Evolutionary conservation across 306 rosid species (phyloP).

Genomic region (Neltuma alba): DNA sequence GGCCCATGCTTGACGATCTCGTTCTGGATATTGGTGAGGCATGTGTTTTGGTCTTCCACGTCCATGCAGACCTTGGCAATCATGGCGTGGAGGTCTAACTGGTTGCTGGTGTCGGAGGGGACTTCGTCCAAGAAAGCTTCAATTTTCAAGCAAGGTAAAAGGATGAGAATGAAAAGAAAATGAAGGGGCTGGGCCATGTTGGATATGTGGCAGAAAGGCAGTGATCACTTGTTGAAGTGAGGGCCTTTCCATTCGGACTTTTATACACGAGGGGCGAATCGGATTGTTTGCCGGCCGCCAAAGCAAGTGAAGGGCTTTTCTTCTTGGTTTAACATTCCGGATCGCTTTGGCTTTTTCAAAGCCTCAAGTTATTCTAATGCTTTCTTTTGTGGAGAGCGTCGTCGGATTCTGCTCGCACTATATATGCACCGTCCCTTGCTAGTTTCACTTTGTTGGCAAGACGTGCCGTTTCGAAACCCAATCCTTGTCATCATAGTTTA

Average conservation of each 20-base stretch:
- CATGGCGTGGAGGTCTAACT: slow-evolving; percentile 51
- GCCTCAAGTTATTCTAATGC: slow-evolving; percentile 61
- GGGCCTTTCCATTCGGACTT: slow-evolving; percentile 29
- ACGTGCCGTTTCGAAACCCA: background rate
- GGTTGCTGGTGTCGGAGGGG: slow-evolving; percentile 49
- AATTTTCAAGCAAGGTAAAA: slow-evolving; percentile 42
- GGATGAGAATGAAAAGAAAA: slow-evolving; percentile 50
- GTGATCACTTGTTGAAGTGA: slow-evolving; percentile 24
- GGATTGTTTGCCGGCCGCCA: slow-evolving; percentile 37
- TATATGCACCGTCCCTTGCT: background rate
- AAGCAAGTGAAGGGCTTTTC: slow-evolving; percentile 41
- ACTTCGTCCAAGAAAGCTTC: slow-evolving; percentile 40
- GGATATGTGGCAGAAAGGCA: slow-evolving; percentile 13
- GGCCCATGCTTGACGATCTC: slow-evolving; percentile 53
- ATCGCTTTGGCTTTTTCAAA: slow-evolving; percentile 40
- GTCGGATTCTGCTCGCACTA: slow-evolving; percentile 25
- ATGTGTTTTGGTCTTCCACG: slow-evolving; percentile 54
- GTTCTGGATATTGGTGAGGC: slow-evolving; percentile 59
- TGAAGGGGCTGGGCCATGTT: slow-evolving; percentile 51
- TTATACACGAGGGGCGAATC: slow-evolving; percentile 32
- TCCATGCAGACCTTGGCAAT: slow-evolving; percentile 65
- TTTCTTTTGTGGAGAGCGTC: slow-evolving; percentile 54
- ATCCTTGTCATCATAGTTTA: background rate
- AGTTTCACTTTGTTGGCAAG: background rate
- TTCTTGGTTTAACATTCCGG: slow-evolving; percentile 37